These are phyloP conservation scores for Bipolaris bicolor DNA, from an alignment of 2,329 filamentous ascomycete species.

Conservation along the genomic window DNA sequence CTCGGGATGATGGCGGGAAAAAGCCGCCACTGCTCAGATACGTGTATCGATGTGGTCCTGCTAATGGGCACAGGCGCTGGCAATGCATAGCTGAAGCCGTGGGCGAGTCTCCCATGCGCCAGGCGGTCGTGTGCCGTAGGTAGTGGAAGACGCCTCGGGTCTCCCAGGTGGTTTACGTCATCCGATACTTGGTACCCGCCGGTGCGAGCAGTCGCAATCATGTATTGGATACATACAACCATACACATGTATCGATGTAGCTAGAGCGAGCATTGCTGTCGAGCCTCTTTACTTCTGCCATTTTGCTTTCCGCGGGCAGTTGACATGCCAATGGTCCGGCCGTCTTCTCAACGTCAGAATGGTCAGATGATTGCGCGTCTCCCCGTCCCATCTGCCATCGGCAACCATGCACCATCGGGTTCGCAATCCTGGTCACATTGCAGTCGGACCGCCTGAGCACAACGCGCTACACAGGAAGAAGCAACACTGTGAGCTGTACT, in stretches of 20 bases:
- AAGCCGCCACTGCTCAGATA: constrained; percentile 6
- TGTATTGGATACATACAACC: no score
- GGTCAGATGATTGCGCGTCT: not conserved
- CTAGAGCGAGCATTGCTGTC: constrained; percentile 9
- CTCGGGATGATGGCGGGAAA: constrained; percentile 3
- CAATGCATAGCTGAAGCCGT: constrained; percentile 20
- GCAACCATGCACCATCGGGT: not conserved
- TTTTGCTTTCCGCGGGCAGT: not conserved
- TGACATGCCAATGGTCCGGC: not conserved
- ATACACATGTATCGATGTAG: no score
- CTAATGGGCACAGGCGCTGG: constrained; percentile 2
- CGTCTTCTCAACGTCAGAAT: not conserved
- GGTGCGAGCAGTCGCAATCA: constrained; percentile 15
- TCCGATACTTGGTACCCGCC: not conserved
- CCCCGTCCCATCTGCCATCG: not conserved
- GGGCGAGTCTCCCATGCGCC: constrained; percentile 16
- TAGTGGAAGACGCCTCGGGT: constrained; percentile 10
- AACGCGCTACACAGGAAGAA: not conserved
- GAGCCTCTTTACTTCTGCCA: constrained; percentile 1
- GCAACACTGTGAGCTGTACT: not conserved
- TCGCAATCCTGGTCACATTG: not conserved
- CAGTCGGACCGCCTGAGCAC: not conserved
- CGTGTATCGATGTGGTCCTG: constrained; percentile 7
- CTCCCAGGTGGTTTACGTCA: constrained; percentile 23
- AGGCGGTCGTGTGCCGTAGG: constrained; percentile 14